Percentiles rank a stretch among this genome's conserved stretches.
Conservation (phyloP, 176 grass and related monocot species). For the Raddia distichophylla region DNA sequence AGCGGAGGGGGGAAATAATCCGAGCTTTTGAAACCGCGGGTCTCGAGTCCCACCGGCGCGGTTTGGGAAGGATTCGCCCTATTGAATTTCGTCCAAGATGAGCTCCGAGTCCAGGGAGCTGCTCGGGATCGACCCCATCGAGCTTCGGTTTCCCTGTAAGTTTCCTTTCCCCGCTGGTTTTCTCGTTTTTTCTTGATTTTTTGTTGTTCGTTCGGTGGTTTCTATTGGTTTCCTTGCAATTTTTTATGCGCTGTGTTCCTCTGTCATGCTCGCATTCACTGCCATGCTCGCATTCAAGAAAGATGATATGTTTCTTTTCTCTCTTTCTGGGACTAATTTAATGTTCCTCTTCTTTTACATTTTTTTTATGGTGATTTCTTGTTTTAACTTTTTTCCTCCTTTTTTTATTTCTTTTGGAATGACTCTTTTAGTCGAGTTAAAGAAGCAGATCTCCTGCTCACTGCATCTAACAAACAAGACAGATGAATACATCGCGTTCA, state of each 20-base stretch:
- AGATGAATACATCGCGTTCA: slow-evolving; percentile 70
- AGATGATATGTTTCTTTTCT: not conserved
- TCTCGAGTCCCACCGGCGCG: not conserved
- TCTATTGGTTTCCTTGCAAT: not conserved
- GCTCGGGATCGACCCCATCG: slow-evolving; percentile 70
- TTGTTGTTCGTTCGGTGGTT: not conserved
- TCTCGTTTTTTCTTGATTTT: not conserved
- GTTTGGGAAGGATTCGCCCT: not conserved
- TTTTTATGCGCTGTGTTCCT: not conserved
- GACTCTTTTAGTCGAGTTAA: slow-evolving; percentile 64
- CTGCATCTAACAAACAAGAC: slow-evolving; percentile 81
- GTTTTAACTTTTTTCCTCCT: not conserved
- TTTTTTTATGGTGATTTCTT: not conserved
- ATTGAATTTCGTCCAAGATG: slow-evolving; percentile 33
- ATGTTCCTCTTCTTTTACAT: not conserved
- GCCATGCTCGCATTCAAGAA: slow-evolving; percentile 15
- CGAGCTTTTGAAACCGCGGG: not conserved
- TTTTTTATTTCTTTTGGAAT: not conserved
- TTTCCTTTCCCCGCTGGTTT: not conserved
- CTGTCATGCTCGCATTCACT: slow-evolving; percentile 2
- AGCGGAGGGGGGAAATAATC: not conserved
- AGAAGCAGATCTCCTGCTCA: slow-evolving; percentile 88
- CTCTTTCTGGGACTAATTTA: not conserved
- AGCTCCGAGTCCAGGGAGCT: slow-evolving; percentile 53
- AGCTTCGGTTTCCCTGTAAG: slow-evolving; percentile 78